These are phyloP conservation scores for Rubroshorea leprosula DNA, from an alignment of 345 rosid genomes.

Conservation along the genomic window DNA sequence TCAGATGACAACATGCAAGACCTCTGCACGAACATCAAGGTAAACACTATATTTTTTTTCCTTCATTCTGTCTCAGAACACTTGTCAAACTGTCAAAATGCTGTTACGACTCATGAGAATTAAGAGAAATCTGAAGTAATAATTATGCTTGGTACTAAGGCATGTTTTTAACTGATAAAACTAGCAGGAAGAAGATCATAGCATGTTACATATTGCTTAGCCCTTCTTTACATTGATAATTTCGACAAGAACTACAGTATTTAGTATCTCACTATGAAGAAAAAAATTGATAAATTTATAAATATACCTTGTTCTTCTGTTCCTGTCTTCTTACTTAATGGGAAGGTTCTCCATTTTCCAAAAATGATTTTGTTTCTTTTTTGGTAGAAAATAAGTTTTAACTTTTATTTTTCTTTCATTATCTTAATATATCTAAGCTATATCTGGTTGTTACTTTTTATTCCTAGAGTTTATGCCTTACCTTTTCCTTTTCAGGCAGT, in stretches of 20 bases:
- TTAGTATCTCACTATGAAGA: too few relatives aligned
- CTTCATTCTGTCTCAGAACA: too few relatives aligned
- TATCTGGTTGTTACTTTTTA: neutral
- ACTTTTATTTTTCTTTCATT: constrained; percentile 1
- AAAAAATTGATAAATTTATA: too few relatives aligned
- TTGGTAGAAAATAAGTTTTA: neutral
- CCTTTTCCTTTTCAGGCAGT: constrained; percentile 43
- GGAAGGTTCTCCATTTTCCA: neutral
- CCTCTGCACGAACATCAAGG: constrained; percentile 65
- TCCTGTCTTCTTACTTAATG: neutral
- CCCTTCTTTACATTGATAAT: neutral
- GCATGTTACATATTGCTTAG: neutral
- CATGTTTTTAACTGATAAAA: too few relatives aligned
- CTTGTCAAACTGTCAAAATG: neutral
- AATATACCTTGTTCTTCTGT: neutral
- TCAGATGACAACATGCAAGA: constrained; percentile 70
- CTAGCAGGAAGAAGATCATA: neutral
- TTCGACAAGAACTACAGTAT: neutral
- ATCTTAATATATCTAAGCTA: neutral
- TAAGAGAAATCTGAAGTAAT: neutral
- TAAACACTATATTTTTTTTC: constrained; percentile 21
- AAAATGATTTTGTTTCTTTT: too few relatives aligned
- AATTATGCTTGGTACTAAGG: too few relatives aligned
- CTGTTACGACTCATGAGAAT: neutral
- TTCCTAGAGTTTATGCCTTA: neutral